Base-by-base conservation (phyloP, 1,284 basidiomycete species). In the Ganoderma resinaceum region DNA sequence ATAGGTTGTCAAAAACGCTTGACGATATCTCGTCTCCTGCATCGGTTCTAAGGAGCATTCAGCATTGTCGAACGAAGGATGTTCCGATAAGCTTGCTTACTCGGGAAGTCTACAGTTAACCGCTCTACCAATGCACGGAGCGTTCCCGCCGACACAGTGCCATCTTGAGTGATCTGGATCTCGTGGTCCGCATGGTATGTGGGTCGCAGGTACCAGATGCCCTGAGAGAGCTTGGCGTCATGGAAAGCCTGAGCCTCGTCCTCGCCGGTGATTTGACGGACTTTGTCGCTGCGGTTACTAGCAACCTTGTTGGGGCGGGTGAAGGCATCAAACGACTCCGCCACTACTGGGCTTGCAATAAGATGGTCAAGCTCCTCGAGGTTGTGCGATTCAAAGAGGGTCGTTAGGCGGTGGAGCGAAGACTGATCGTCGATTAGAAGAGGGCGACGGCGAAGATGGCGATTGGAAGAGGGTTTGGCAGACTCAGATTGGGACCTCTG, bases 1-100 rank as follows among this genome's bases (percentile, higher is more conserved):
- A 80, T 92, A 94, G 12, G 94, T 95, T 81, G 87, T 89, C 55
- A 96, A 81, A 80, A 95, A 95, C 8, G 87, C 84, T 31, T 87
- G 85, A 57, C 88, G 85, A 78, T 89, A 95, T 9, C 80, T 78
- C 1, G 80, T 81, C 65, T 87, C 85, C 69, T 85, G 84, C 2
- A 81, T 78, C 60, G 81, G 74, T 73, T 81, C 86, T 86, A 20
- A 16, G 12, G 16, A 29, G 14, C 31, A 7, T 18, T 63, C 33
- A 55, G 49, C n/a, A 37, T 53, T 40, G 12, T 20, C 6, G n/a
- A 23, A 4, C 62, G 35, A 23, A 37, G 26, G 38, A 11, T 16
- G 23, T 38, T 26, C 37, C n/a, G 9, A 60, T 29, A 42, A 23
- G n/a, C 11, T 23, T 9, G 14, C 87, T 80, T 76, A 90, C 89